Evolutionary conservation across 1,139 yeast species (phyloP), one percentile per base, ranked within the genome.

Genomic region (Debaryomyces nepalensis): DNA sequence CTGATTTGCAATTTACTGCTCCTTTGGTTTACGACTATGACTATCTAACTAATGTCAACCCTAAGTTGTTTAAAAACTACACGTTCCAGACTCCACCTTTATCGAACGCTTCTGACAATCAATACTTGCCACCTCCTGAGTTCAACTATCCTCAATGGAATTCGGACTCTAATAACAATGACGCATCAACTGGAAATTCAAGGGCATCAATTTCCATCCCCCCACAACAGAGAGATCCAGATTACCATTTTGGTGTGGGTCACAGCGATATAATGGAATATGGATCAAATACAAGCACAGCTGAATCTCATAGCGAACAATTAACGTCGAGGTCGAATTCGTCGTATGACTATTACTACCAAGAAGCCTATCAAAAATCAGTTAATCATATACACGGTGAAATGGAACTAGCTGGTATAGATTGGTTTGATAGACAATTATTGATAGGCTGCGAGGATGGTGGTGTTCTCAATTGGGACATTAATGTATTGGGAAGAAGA

Each of bases 21-120:
- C 77, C 79, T 5, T 58, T 73, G 50, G 77, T 73, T 19, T 73
- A 71, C 49, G 78, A 72, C 53, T 71, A 69, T 48, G 68, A 68
- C 39, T 73, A 72, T 45, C 54, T 73, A 27, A 59, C 70, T n/a
- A 59, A 64, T 42, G 58, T 54, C 18, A 70, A 69, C 47, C 74
- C 76, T 6, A 66, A 63, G 43, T 51, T 73, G 22, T 73, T 73
- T 55, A 69, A 66, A 44, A 63, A 69, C 37, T 71, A 57, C 47
- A 58, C 59, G 27, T 73, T 63, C 48, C 58, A 54, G 24, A 69
- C 70, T 5, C 63, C 63, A 10, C 54, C 58, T n/a, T 47, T 47
- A 15, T 49, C 43, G 19, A 41, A 40, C n/a, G 35, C 10, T 12
- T 16, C 38, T 12, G 29, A 23, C 16, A 24, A 30, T 10, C 30